phyloP scores from a whole-genome alignment of 495 filamentous ascomycete species.

The Physcia stellaris region DNA sequence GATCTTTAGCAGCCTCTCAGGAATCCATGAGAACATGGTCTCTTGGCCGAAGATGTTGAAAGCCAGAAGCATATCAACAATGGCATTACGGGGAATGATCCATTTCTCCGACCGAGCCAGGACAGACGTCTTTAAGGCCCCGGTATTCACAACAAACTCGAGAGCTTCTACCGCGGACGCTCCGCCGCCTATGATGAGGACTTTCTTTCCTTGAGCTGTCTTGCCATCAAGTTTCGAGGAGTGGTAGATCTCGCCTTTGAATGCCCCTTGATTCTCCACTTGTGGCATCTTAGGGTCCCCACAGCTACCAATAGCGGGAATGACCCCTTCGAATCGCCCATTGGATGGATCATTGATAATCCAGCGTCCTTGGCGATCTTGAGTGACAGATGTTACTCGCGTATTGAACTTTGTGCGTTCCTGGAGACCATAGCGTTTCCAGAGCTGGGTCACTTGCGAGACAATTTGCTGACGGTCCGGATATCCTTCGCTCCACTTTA shows the following conservation, averaged over 20 bases:
- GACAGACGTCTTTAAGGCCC: constrained; percentile 54
- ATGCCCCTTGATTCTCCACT: constrained; percentile 50
- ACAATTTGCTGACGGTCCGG: constrained; percentile 62
- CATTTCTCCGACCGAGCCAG: constrained; percentile 74
- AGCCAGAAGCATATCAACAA: constrained; percentile 59
- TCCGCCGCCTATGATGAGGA: constrained; percentile 65
- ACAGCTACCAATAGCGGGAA: constrained; percentile 65
- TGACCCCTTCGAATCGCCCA: constrained; percentile 64
- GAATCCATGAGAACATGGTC: constrained; percentile 61
- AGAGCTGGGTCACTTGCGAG: constrained; percentile 52
- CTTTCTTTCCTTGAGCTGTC: constrained; percentile 53
- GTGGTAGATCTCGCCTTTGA: constrained; percentile 56
- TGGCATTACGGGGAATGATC: constrained; percentile 70
- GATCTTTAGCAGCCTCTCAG: constrained; percentile 56
- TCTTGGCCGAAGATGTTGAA: constrained; percentile 72
- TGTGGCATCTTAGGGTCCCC: constrained; percentile 61
- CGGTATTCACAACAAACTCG: constrained; percentile 58
- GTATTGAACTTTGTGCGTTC: constrained; percentile 58
- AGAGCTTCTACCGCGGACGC: constrained; percentile 74
- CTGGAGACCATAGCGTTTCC: constrained; percentile 63
- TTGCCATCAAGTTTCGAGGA: constrained; percentile 62
- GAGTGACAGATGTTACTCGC: constrained; percentile 50
- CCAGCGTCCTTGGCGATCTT: constrained; percentile 59
- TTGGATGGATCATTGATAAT: constrained; percentile 58
- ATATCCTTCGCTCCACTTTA: constrained; percentile 60